Base-by-base conservation (phyloP, 2,329 filamentous ascomycete genomes). In the Epicoccum nigrum region DNA sequence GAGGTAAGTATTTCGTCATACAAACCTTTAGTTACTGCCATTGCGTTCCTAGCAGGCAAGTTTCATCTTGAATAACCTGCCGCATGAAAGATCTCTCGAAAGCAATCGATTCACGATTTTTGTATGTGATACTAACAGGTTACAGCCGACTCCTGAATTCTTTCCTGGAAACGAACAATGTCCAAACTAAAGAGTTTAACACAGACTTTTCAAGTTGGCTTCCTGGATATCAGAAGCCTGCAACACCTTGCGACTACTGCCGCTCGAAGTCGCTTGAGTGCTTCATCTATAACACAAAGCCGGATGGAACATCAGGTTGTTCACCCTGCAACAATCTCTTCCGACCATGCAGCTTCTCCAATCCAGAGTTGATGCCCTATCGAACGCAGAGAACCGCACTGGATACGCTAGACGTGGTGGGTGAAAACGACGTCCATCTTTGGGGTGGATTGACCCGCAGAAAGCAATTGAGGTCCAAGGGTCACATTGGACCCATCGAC, bases 271-370 rank as follows among this genome's bases (percentile, higher is more conserved):
- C 73, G n/a, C 71, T 81, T 28, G 71, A 78, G 46, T 81, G 78
- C 64, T 79, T 77, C 51, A 70, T 79, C 32, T 74, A 72, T 20
- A 71, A 71, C 45, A 55, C 61, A 30, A 73, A 72, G 13, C 69
- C 67, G 17, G 64, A 69, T 45, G 74, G 72, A 17, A 71, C 75
- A 31, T 64, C 68, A 7, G 68, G 64, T 20, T 81, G 78, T 58
- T 79, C 75, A 5, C 71, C 78, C 16, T 81, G 78, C 63, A 74
- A 72, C 40, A 74, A 76, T 31, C 63, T 81, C 25, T 80, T 80
- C 63, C 69, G 78, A 12, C 72, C 76, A 16, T 81, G 78, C 65
- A 79, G 76, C 59, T 76, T 81, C 57, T 72, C 62, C 43, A 69
- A 73, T n/a, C 63, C 67, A 9, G 64, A 68, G 15, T 64, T 64